A percentile compares a stretch with the other conserved stretches of the same genome.
Conservation (phyloP, 371 early-diverging fungal species). For the Mortierella polycephala region DNA sequence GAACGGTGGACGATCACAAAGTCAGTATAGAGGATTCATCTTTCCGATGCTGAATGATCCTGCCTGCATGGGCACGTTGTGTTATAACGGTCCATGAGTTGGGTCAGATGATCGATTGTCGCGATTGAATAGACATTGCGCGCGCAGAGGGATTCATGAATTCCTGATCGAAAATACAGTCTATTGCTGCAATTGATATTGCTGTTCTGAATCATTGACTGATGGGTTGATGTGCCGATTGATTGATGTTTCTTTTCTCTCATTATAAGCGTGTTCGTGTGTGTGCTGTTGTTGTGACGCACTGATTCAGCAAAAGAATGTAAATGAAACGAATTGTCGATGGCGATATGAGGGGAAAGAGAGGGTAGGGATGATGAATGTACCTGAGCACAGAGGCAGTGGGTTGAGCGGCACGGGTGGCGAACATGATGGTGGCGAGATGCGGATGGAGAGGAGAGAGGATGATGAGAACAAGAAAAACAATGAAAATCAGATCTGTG, state of each 20-base stretch:
- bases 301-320: background rate
- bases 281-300: background rate
- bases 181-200: no score
- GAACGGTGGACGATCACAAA: background rate
- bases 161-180: no score
- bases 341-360: background rate
- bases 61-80: no score
- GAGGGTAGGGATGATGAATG: background rate
- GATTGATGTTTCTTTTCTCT: no score
- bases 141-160: no score
- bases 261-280: background rate
- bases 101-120: no score
- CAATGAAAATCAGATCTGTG: conserved; percentile 13
- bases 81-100: no score
- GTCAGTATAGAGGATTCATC: background rate
- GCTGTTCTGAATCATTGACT: no score
- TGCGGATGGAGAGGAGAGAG: conserved; percentile 5
- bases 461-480: conserved; percentile 20
- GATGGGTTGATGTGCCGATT: no score
- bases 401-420: conserved; percentile 53
- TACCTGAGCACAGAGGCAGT: conserved; percentile 54
- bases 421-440: conserved; percentile 52
- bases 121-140: no score
- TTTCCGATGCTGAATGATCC: background rate
- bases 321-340: background rate